Base-by-base conservation (phyloP, 202 grass and related monocot species). In the Schoenoplectus tabernaemontani region DNA sequence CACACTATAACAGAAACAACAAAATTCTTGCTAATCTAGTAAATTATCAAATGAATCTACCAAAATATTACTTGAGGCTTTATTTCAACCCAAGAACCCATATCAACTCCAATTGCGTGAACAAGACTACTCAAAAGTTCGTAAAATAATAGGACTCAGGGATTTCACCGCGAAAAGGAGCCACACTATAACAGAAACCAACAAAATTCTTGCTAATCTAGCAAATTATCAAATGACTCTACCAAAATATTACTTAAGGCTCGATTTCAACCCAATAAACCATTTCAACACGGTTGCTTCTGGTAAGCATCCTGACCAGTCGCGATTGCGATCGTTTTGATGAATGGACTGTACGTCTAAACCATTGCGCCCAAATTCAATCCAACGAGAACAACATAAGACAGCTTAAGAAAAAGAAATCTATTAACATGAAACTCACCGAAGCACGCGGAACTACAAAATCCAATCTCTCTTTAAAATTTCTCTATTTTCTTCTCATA, bases 401-500 rank as follows among this genome's bases (percentile, higher is more conserved):
- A 43, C 3, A n/a, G n/a, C n/a, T n/a, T 4, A 37, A 43, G n/a
- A 44, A n/a, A 76, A 75, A 75, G 12, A 13, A 50, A 76, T 9
- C 39, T 50, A 74, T 74, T 50, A 74, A 54, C 23, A 56, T 59
- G 24, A 15, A 78, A 78, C 50, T 57, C 56, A 57, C 50, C 48
- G 5, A 1, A 78, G 54, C 41, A 42, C 72, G 33, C 51, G n/a
- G 34, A 36, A 78, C 48, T 20, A 22, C n/a, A 39, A 78, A 78
- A 59, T 58, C 53, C 32, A 78, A 47, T 41, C 19, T 41, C 12
- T 57, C 32, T 76, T 38, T 2, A 22, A 17, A 16, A 78, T 59
- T 44, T 39, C 10, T 71, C 79, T 17, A 71, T 53, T 82, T 70
- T 70, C 46, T 43, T 56, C 63, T 69, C 44, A 57, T 51, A 39